Percentiles rank a stretch among this genome's conserved stretches.
phyloP scores from a whole-genome alignment of 2,329 filamentous ascomycete genomes.

The Penicillium sp. region DNA sequence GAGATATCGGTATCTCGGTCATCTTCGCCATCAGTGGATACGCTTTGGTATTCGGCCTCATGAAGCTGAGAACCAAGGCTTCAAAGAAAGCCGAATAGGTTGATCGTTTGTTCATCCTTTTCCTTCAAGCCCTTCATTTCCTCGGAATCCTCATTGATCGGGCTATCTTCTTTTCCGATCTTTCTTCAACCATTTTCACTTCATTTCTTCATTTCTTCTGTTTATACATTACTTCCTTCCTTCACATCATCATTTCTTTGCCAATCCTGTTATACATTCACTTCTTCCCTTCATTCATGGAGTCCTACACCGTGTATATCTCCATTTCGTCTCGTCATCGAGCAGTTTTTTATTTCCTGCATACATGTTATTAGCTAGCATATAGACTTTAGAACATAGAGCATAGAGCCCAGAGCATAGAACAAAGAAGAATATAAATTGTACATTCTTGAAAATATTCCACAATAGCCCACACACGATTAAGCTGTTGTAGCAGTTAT shows the following conservation, averaged over 20 bases:
- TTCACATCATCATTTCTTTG: not conserved
- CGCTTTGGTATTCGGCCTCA: conserved; percentile 46
- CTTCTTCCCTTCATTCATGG: not conserved
- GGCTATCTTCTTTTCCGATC: not conserved
- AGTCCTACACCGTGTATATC: not conserved
- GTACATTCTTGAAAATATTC: not conserved
- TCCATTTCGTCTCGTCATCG: not conserved
- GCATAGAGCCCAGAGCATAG: not conserved
- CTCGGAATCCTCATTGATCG: not conserved
- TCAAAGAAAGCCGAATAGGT: conserved; percentile 38
- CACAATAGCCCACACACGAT: not conserved
- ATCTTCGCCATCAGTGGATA: conserved; percentile 59
- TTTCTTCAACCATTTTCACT: not conserved
- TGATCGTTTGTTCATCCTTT: not conserved
- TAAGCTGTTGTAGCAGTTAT: not conserved
- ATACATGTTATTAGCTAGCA: not conserved
- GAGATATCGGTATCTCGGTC: conserved; percentile 61
- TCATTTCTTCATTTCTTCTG: not conserved
- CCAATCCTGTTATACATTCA: not conserved
- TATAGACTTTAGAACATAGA: not conserved
- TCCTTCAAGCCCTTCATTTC: not conserved
- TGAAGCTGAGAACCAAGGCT: conserved; percentile 41
- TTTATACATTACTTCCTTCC: not conserved
- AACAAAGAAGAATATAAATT: not conserved
- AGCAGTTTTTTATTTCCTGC: not conserved